Conservation (phyloP, 129 eudicot genomes). For the Mikania micrantha region DNA sequence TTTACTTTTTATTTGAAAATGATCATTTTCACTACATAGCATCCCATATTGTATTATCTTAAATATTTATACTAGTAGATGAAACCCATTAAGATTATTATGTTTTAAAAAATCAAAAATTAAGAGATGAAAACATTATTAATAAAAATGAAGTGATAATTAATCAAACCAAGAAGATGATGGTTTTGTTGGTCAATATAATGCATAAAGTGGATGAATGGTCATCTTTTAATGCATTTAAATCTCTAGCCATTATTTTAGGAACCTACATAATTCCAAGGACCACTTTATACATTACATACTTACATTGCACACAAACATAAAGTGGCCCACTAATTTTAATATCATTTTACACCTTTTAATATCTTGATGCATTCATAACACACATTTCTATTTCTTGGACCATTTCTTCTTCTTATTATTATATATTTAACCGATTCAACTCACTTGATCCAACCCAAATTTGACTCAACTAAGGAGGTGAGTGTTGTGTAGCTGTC, state of each 20-base stretch:
- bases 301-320: slow-evolving; percentile 5
- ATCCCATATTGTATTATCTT: too few species aligned
- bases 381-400: slow-evolving; percentile 22
- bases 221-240: slow-evolving; percentile 11
- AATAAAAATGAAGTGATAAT: not conserved
- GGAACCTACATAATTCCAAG: slow-evolving; percentile 4
- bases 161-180: not conserved
- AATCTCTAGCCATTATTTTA: slow-evolving; percentile 8
- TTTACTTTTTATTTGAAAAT: too few species aligned
- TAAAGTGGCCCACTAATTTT: slow-evolving; percentile 15
- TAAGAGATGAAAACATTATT: too few species aligned
- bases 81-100: too few species aligned
- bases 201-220: slow-evolving; percentile 7
- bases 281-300: slow-evolving; percentile 24
- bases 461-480: not conserved
- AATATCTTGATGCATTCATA: slow-evolving; percentile 21
- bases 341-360: slow-evolving; percentile 15
- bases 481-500: not conserved
- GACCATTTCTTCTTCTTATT: not conserved
- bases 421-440: not conserved
- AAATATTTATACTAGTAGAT: too few species aligned
- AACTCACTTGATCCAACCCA: not conserved
- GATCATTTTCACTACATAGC: too few species aligned
- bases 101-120: too few species aligned
- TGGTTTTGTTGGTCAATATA: not conserved